These are phyloP conservation scores for Pseudocercospora pini-densiflorae DNA, from an alignment of 2,329 filamentous ascomycete species.

Conservation along the genomic window DNA sequence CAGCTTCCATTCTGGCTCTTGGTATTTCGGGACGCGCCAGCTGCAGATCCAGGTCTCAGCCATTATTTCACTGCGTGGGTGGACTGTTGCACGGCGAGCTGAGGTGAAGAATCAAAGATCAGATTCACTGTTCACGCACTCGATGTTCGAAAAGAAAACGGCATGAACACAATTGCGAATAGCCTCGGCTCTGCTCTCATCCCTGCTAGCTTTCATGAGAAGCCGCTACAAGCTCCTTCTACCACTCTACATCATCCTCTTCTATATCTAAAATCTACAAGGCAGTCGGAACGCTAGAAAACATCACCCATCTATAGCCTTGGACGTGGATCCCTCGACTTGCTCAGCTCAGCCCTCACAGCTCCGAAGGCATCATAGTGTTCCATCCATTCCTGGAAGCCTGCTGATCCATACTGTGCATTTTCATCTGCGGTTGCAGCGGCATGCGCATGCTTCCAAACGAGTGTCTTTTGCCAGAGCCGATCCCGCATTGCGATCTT, in stretches of 20 bases:
- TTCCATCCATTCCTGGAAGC: constrained; percentile 14
- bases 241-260: background rate
- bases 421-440: constrained; percentile 2
- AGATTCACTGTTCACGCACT: background rate
- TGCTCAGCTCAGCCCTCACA: constrained; percentile 5
- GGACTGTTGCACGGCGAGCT: background rate
- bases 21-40: background rate
- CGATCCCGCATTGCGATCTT: constrained; percentile 11
- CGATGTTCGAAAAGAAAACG: background rate
- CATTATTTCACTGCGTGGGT: background rate
- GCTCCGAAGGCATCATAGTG: constrained; percentile 15
- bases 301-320: background rate
- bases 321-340: background rate
- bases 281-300: background rate
- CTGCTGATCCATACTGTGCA: constrained; percentile 9
- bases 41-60: background rate
- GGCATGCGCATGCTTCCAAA: background rate
- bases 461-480: constrained; percentile 7
- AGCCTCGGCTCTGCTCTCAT: background rate
- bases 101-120: background rate
- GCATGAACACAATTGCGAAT: background rate
- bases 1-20: background rate
- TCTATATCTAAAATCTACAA: background rate
- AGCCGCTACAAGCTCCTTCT: no score
- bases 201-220: background rate